phyloP scores from a whole-genome alignment of 805 yeast species.

The Groenewaldozyma tartarivorans region DNA sequence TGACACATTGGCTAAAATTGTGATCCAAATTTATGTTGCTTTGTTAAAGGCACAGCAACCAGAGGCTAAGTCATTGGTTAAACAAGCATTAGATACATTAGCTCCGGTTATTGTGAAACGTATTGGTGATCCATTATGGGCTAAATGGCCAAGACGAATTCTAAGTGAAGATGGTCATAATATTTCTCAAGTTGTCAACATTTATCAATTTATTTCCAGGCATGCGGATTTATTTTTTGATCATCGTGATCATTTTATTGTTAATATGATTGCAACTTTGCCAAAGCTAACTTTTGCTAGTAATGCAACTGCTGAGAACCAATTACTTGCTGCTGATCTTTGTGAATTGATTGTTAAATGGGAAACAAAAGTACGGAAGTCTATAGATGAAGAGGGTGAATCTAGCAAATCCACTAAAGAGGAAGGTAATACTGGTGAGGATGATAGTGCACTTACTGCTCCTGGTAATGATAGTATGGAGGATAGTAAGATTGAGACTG shows the following conservation, averaged over 20 bases:
- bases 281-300: slow-evolving; percentile 75
- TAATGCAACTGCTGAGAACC: slow-evolving; percentile 72
- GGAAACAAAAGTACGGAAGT: slow-evolving; percentile 44
- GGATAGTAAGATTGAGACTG: slow-evolving; percentile 23
- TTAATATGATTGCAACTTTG: slow-evolving; percentile 85
- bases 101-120: slow-evolving; percentile 80
- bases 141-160: slow-evolving; percentile 90
- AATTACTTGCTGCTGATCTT: slow-evolving; percentile 75
- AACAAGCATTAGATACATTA: slow-evolving; percentile 76
- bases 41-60: slow-evolving; percentile 72
- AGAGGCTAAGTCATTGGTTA: slow-evolving; percentile 75
- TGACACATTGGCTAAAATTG: slow-evolving; percentile 82
- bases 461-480: slow-evolving; percentile 17
- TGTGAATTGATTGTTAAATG: slow-evolving; percentile 79
- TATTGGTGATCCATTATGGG: slow-evolving; percentile 59
- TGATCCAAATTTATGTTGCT: slow-evolving; percentile 88
- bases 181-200: slow-evolving; percentile 74
- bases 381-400: not conserved
- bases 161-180: slow-evolving; percentile 83
- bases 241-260: slow-evolving; percentile 81
- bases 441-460: not conserved
- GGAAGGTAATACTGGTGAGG: slow-evolving; percentile 3
- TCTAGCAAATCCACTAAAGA: not conserved
- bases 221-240: slow-evolving; percentile 78
- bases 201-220: slow-evolving; percentile 79